Evolutionary conservation across 1,284 basidiomycete species (phyloP).

Genomic region (Puccinia polysora): DNA sequence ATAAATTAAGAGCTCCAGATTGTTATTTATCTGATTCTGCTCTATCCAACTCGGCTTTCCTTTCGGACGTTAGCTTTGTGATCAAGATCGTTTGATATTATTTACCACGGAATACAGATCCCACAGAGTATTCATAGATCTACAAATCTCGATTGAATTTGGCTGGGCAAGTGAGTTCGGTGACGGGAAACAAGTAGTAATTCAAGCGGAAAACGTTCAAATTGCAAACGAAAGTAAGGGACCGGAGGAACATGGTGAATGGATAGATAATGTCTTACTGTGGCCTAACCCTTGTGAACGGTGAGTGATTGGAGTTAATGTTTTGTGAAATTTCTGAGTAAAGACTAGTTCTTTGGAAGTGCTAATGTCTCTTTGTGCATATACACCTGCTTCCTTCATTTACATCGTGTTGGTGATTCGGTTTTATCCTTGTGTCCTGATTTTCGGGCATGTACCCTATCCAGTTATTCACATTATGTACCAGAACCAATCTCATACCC

Average conservation of each 20-base stretch:
- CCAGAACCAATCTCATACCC: constrained; percentile 3
- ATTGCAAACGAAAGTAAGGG: background rate
- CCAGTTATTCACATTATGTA: constrained; percentile 23
- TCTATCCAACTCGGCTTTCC: background rate
- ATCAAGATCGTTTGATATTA: constrained; percentile 26
- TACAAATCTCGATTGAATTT: constrained; percentile 27
- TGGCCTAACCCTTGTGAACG: constrained; percentile 36
- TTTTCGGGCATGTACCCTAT: background rate
- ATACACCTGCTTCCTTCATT: background rate
- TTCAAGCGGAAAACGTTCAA: background rate
- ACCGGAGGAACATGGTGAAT: background rate
- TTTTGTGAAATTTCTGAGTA: background rate
- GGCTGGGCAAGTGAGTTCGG: constrained; percentile 19
- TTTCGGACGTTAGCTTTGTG: constrained; percentile 11
- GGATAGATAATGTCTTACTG: constrained; percentile 26
- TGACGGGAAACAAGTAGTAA: background rate
- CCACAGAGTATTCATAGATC: constrained; percentile 18
- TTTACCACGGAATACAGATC: constrained; percentile 28
- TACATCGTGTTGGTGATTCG: background rate
- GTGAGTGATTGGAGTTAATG: background rate
- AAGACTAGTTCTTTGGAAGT: background rate
- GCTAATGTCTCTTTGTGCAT: too few relatives aligned
- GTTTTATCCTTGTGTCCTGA: background rate
- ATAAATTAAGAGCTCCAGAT: background rate
- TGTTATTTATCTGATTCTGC: background rate